A percentile compares a stretch with the other conserved stretches of the same genome.
phyloP scores from a whole-genome alignment of 2,329 filamentous ascomycete species.

The Sporothrix brasiliensis region DNA sequence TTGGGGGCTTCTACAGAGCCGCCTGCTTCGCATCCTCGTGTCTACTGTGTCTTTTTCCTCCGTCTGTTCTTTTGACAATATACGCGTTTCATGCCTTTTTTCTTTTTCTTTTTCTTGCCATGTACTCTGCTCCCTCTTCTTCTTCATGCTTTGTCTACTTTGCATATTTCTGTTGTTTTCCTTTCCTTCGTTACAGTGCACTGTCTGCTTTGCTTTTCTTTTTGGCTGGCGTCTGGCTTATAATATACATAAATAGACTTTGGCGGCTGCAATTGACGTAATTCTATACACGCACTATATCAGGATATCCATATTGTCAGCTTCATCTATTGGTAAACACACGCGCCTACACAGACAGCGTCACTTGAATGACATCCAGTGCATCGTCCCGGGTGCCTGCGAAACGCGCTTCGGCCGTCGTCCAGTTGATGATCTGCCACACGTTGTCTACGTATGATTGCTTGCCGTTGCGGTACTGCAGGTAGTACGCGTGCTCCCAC shows the following conservation, averaged over 20 bases:
- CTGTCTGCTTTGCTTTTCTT: neutral
- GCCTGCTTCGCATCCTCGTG: neutral
- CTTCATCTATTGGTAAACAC: neutral
- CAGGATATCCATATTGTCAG: neutral
- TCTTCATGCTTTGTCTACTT: neutral
- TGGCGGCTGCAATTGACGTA: conserved; percentile 11
- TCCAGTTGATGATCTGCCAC: conserved; percentile 80
- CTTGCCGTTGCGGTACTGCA: conserved; percentile 79
- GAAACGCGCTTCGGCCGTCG: conserved; percentile 66
- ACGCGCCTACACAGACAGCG: conserved; percentile 21
- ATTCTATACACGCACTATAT: neutral
- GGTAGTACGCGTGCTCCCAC: conserved; percentile 93
- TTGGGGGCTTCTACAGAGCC: neutral
- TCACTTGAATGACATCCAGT: conserved; percentile 48
- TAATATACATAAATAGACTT: conserved; percentile 27
- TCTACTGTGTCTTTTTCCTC: neutral
- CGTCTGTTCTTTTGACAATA: neutral
- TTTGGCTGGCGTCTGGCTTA: conserved; percentile 28
- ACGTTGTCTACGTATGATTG: conserved; percentile 74
- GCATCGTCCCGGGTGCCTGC: conserved; percentile 51
- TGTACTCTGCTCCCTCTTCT: too few species aligned
- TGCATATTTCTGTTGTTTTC: neutral
- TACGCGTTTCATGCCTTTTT: neutral
- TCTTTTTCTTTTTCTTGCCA: neutral
- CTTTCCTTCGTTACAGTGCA: neutral